A percentile compares a stretch with the other conserved stretches of the same genome.
These are phyloP conservation scores for Chrysoporthe deuterocubensis DNA, from an alignment of 2,329 filamentous ascomycete species.

Conservation along the genomic window DNA sequence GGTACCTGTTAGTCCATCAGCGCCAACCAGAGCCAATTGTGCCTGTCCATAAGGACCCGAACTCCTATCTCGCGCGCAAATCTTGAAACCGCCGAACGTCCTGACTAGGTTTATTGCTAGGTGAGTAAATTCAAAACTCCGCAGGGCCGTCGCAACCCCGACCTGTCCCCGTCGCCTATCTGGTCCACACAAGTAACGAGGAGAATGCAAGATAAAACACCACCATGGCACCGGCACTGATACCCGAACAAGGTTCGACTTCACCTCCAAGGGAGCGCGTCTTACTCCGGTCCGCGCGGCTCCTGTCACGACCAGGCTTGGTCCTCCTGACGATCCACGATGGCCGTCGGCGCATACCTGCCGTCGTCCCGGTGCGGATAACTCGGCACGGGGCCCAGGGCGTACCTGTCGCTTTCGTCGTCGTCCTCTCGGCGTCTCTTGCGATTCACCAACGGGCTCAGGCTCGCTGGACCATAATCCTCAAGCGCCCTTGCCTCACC, in stretches of 20 bases:
- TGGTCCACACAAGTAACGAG: conserved; percentile 7
- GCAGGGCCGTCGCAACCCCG: conserved; percentile 15
- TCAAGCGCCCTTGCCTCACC: conserved; percentile 7
- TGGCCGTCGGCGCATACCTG: conserved; percentile 15
- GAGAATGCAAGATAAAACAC: background rate
- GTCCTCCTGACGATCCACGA: conserved; percentile 15
- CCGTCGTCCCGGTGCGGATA: conserved; percentile 20
- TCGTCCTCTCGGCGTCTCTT: conserved; percentile 27
- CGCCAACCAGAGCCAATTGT: background rate
- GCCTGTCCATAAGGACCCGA: background rate
- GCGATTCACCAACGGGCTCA: conserved; percentile 22
- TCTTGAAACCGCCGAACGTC: conserved; percentile 26
- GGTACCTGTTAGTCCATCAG: background rate
- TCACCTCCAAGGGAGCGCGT: background rate
- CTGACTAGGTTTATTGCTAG: conserved; percentile 19
- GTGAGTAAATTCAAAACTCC: conserved; percentile 22
- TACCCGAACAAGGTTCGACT: background rate
- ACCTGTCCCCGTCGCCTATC: conserved; percentile 9
- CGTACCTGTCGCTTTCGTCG: conserved; percentile 17
- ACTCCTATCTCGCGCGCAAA: conserved; percentile 10
- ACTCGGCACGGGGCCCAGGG: conserved; percentile 19
- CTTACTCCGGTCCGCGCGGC: conserved; percentile 1
- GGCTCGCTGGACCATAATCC: conserved; percentile 20
- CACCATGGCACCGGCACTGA: background rate
- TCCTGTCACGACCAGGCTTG: conserved; percentile 14